Base-by-base conservation (phyloP, 1,139 yeast species). In the Blastobotrys capitulatus region DNA sequence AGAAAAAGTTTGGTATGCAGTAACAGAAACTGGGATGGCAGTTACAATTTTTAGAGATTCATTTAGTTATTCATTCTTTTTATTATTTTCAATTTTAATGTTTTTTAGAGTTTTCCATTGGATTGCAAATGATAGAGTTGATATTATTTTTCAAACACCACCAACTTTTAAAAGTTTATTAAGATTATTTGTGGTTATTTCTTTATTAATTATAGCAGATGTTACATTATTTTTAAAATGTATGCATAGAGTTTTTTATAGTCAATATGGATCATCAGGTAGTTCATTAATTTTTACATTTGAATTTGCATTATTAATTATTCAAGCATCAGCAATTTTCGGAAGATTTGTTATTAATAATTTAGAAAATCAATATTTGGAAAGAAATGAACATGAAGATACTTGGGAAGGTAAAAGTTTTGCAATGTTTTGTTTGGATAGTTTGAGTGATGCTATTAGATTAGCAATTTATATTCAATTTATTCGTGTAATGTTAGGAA, bases 391-490 rank as follows among this genome's bases (percentile, higher is more conserved):
- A 12, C 82, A 78, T 16, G 82, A 77, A 38, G 86, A 82, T 42
- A 71, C 74, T 1, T 83, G 96, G 90, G 96, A 88, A 58, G 73
- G 74, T 34, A 87, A 89, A 62, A 76, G 80, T 1, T 71, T 80
- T 57, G 78, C 77, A 55, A 71, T 77, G 53, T 83, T 86, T 60
- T 62, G 76, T 3, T 69, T 85, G 27, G 87, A 83, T 45, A 73
- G 86, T 4, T 48, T 69, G 1, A 72, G 80, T 5, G 70, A 74
- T 40, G 55, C 60, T 52, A 40, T 65, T 48, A 55, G 67, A 46
- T 66, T 80, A 3, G 42, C 64, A 1, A 63, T 80, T 32, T 80
- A 85, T 57, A 67, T 79, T 8, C 75, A 78, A 40, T 67, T 83
- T 49, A 72, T 83, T 38, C 70, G 75, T 38, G 70, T 75, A 13